Percentiles rank a stretch among this genome's conserved stretches.
Evolutionary conservation across 345 rosid species (phyloP).

Genomic region (Citrus australasica): DNA sequence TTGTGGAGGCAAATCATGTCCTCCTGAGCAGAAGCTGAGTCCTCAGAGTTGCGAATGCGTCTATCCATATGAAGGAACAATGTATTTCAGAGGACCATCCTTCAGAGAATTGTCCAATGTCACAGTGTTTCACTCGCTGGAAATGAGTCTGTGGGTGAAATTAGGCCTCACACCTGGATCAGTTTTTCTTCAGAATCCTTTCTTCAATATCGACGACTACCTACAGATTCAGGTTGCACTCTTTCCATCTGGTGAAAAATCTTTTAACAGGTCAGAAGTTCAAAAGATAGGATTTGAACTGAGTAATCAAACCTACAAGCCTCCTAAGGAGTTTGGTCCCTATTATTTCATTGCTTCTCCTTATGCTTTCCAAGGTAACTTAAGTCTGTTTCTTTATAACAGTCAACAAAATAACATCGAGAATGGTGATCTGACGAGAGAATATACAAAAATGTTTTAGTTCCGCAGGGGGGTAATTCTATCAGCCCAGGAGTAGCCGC

Average conservation of each 20-base stretch:
- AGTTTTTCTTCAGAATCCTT: slow-evolving; percentile 73
- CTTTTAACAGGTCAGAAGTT: slow-evolving; percentile 62
- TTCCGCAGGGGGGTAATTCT: slow-evolving; percentile 30
- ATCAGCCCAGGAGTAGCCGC: slow-evolving; percentile 40
- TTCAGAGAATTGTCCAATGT: slow-evolving; percentile 69
- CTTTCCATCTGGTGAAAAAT: slow-evolving; percentile 58
- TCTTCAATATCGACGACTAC: slow-evolving; percentile 82
- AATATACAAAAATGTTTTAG: slow-evolving; percentile 36
- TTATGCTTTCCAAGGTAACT: slow-evolving; percentile 78
- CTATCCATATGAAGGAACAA: slow-evolving; percentile 80
- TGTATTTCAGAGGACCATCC: slow-evolving; percentile 73
- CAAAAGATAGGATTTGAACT: slow-evolving; percentile 72
- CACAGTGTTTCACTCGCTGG: slow-evolving; percentile 62
- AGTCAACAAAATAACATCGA: not conserved
- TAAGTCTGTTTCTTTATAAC: not conserved
- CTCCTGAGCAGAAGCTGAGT: slow-evolving; percentile 65
- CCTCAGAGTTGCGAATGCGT: slow-evolving; percentile 95
- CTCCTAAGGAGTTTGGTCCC: slow-evolving; percentile 82
- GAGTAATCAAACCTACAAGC: slow-evolving; percentile 84
- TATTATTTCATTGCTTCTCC: slow-evolving; percentile 84
- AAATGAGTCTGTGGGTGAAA: slow-evolving; percentile 76
- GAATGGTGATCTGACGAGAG: not conserved
- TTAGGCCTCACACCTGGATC: slow-evolving; percentile 79
- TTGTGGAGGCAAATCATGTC: slow-evolving; percentile 64
- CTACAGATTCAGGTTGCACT: slow-evolving; percentile 79